These are phyloP conservation scores for Coffea eugenioides DNA, from an alignment of 257 asterid species.

Conservation along the genomic window DNA sequence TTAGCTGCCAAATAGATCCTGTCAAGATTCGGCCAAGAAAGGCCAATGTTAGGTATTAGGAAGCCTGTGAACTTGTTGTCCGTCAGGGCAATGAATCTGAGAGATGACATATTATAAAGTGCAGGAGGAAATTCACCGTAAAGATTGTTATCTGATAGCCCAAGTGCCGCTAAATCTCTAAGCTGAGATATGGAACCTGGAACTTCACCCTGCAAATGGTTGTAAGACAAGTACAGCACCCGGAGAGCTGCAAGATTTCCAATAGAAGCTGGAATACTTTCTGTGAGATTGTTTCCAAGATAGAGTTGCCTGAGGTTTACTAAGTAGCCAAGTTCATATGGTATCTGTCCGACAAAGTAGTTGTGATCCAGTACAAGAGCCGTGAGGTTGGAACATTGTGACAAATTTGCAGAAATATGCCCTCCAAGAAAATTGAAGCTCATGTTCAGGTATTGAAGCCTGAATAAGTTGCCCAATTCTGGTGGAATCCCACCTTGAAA, in stretches of 20 bases:
- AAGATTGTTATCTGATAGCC: conserved; percentile 26
- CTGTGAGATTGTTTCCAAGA: conserved; percentile 41
- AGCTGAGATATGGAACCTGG: conserved; percentile 27
- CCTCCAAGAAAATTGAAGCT: conserved; percentile 34
- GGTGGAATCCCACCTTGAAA: conserved; percentile 32
- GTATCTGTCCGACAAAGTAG: conserved; percentile 23
- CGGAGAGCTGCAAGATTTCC: conserved; percentile 40
- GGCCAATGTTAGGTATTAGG: conserved; percentile 32
- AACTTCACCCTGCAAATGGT: conserved; percentile 32
- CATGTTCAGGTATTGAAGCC: conserved; percentile 32
- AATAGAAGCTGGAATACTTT: conserved; percentile 32
- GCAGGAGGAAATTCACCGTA: conserved; percentile 38
- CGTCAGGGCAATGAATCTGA: conserved; percentile 22
- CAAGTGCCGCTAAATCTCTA: conserved; percentile 15
- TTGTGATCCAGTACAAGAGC: conserved; percentile 34
- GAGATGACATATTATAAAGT: conserved; percentile 34
- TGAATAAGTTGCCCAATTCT: conserved; percentile 31
- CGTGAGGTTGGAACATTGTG: conserved; percentile 27
- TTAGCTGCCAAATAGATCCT: conserved; percentile 31
- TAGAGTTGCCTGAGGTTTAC: conserved; percentile 19
- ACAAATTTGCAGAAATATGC: conserved; percentile 27
- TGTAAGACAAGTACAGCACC: conserved; percentile 38
- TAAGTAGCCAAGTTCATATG: conserved; percentile 19
- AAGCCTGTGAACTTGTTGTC: conserved; percentile 36
- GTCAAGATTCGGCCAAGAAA: conserved; percentile 29